Percentiles rank a stretch among this genome's conserved stretches.
phyloP scores from a whole-genome alignment of 805 yeast genomes.

The Kodamaea laetipori region DNA sequence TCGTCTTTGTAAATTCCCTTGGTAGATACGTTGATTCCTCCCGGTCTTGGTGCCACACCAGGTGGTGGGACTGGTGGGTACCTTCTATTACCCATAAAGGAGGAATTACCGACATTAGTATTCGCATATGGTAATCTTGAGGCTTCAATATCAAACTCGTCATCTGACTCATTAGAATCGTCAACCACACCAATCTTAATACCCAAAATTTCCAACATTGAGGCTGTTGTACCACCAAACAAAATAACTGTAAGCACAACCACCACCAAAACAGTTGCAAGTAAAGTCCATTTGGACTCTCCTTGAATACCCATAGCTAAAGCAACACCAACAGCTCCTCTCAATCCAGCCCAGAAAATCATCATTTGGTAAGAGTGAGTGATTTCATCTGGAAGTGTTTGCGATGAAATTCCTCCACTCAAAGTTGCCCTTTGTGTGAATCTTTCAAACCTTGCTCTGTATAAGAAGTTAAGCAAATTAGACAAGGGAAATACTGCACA shows the following conservation, averaged over 20 bases:
- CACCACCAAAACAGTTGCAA: constrained; percentile 95
- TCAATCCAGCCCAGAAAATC: constrained; percentile 98
- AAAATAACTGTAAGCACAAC: constrained; percentile 94
- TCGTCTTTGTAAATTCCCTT: constrained; percentile 24
- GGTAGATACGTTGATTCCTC: constrained; percentile 10
- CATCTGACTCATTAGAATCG: constrained; percentile 75
- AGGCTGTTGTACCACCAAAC: constrained; percentile 98
- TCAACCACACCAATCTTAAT: constrained; percentile 89
- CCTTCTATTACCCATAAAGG: constrained; percentile 29
- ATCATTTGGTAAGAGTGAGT: constrained; percentile 96
- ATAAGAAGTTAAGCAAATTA: constrained; percentile 75
- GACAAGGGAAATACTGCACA: constrained; percentile 96
- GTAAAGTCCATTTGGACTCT: constrained; percentile 79
- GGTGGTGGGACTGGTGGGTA: constrained; percentile 18
- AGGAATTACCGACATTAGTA: constrained; percentile 13
- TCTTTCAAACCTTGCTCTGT: constrained; percentile 56
- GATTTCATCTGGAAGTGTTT: constrained; percentile 75
- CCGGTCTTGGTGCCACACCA: constrained; percentile 9
- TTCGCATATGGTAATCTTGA: constrained; percentile 40
- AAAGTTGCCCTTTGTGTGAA: constrained; percentile 29
- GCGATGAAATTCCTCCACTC: constrained; percentile 43
- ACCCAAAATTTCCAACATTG: constrained; percentile 93
- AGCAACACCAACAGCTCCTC: constrained; percentile 99
- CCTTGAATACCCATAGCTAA: constrained; percentile 97
- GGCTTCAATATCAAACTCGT: constrained; percentile 92